These are phyloP conservation scores for Monilinia polystroma DNA, from an alignment of 2,329 filamentous ascomycete species.

Conservation along the genomic window DNA sequence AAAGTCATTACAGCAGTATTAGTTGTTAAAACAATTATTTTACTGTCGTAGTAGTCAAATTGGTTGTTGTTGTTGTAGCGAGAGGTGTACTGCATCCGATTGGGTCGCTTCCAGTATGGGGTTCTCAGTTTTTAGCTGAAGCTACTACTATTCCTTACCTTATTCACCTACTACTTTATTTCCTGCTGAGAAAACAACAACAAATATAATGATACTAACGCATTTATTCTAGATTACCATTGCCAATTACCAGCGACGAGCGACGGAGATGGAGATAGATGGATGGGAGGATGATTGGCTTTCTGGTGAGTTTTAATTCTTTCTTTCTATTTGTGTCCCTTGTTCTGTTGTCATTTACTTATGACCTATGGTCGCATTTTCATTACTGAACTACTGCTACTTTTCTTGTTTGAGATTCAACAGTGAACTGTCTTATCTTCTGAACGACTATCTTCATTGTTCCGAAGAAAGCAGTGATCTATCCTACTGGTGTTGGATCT, in stretches of 20 bases:
- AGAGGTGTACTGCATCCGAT: conserved; percentile 4
- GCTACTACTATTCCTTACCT: neutral
- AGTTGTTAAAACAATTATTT: neutral
- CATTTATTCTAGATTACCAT: neutral
- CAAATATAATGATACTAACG: neutral
- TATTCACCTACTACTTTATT: neutral
- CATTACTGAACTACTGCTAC: neutral
- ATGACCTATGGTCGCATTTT: neutral
- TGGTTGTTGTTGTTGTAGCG: neutral
- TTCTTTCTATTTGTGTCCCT: neutral
- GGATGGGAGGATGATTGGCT: neutral
- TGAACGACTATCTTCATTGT: neutral
- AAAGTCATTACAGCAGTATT: neutral
- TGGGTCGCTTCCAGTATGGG: neutral
- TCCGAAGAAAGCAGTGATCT: neutral
- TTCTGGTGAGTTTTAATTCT: neutral
- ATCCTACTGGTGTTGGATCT: neutral
- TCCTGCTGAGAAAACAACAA: neutral
- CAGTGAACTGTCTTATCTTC: neutral
- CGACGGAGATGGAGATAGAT: neutral
- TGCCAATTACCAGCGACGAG: neutral
- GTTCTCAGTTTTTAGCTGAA: neutral
- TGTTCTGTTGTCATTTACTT: neutral
- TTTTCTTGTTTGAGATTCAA: neutral
- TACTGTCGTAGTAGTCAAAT: neutral